Base-by-base conservation (phyloP, 306 rosid species). In the Cercis canadensis region DNA sequence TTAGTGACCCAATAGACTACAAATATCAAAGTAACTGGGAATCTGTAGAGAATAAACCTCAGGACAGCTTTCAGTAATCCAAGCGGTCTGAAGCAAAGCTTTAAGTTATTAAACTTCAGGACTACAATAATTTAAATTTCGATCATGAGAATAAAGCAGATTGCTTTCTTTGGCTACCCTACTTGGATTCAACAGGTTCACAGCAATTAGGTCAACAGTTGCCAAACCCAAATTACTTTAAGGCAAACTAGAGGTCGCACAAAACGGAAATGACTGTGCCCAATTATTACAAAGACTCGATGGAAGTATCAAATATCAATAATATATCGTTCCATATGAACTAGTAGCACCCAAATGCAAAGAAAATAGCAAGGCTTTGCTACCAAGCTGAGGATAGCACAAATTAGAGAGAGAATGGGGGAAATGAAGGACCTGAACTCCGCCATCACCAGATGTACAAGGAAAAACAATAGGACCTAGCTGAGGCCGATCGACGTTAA, bases 401-500 rank as follows among this genome's bases (percentile, higher is more conserved):
- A 1, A 31, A 44, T 2, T 17, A 50, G 3, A 34, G 49, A 40
- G 50, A 18, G 33, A 57, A 29, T 3, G 11, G 50, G 66, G 45
- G 51, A 45, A 24, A 57, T n/a, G 52, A 57, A 16, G 18, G 66
- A 89, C 97, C 96, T 95, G 97, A 68, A 95, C 81, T 13, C 96
- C 97, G 8, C 96, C 96, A 32, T 89, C 90, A 51, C 84, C 83
- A 39, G 96, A 88, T 4, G 70, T 66, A 32, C 83, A 87, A 68
- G 87, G 90, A 53, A 62, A 51, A 65, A 95, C 82, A 60, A 95
- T 46, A 5, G 96, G 96, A 47, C 79, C 84, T 8, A 75, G 75
- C 4, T 75, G 85, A 29, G 92, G 81, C 13, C 96, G 91, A 37
- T 88, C 92, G 32, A 85, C 77, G 47, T 79, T 67, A 12, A 92